These are phyloP conservation scores for Phytophthora aleatoria DNA, from an alignment of 352 stramenopile genomes.

Conservation along the genomic window DNA sequence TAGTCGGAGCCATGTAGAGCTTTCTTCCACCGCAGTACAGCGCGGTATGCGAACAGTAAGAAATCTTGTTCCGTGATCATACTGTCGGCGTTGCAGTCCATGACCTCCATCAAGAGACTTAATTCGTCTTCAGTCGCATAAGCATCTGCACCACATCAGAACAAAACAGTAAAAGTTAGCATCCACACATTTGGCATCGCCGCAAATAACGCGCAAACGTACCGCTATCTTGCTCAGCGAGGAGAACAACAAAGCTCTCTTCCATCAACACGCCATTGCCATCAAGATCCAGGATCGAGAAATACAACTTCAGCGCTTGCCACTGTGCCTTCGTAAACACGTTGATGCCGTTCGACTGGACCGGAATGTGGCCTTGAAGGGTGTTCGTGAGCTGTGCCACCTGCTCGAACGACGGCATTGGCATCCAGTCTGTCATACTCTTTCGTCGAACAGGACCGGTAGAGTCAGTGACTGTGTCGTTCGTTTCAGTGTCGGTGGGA, in stretches of 20 bases:
- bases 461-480: constrained; percentile 28
- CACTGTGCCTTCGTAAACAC: constrained; percentile 77
- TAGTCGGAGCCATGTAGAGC: constrained; percentile 34
- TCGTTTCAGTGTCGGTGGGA: constrained; percentile 19
- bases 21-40: constrained; percentile 71
- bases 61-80: constrained; percentile 84
- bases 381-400: constrained; percentile 38
- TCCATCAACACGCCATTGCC: constrained; percentile 74
- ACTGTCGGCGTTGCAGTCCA: constrained; percentile 79
- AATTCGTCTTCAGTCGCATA: constrained; percentile 86
- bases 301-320: constrained; percentile 80
- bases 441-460: constrained; percentile 38
- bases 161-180: constrained; percentile 2
- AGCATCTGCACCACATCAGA: constrained; percentile 49
- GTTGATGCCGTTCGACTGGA: constrained; percentile 41
- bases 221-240: constrained; percentile 84
- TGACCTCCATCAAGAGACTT: constrained; percentile 74
- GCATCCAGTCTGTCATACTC: constrained; percentile 47
- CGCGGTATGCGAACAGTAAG: constrained; percentile 80
- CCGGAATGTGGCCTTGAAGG: constrained; percentile 33
- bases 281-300: constrained; percentile 70
- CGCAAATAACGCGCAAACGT: constrained; percentile 23
- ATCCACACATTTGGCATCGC: background rate
- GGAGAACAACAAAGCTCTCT: constrained; percentile 81
- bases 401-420: constrained; percentile 42